Conservation (phyloP, 345 rosid genomes). For the Lepidium sativum region DNA sequence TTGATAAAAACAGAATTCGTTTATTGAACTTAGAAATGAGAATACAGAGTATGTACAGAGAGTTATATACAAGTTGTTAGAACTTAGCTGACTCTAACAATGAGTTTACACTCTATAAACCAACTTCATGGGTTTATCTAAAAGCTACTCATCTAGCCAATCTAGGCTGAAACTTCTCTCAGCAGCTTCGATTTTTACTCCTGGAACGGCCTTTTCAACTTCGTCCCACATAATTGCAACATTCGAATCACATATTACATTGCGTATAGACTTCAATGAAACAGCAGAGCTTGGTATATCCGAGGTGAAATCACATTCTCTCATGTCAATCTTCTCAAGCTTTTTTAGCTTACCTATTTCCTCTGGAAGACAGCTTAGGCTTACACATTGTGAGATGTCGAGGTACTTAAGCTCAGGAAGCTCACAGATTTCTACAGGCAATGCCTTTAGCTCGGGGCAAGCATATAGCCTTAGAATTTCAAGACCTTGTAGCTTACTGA, state of each 20-base stretch:
- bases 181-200: slow-evolving; percentile 52
- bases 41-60: background rate
- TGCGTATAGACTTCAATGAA: slow-evolving; percentile 41
- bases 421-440: slow-evolving; percentile 54
- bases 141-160: slow-evolving; percentile 55
- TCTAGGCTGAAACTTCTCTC: slow-evolving; percentile 53
- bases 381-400: slow-evolving; percentile 72
- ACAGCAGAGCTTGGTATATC: slow-evolving; percentile 40
- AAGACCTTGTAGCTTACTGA: slow-evolving; percentile 45
- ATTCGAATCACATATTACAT: slow-evolving; percentile 67
- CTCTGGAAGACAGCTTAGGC: slow-evolving; percentile 49
- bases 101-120: background rate
- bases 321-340: slow-evolving; percentile 90
- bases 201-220: slow-evolving; percentile 29
- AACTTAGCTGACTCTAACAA: background rate
- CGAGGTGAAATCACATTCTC: slow-evolving; percentile 55
- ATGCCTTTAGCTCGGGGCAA: slow-evolving; percentile 49
- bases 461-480: slow-evolving; percentile 63
- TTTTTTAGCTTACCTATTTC: slow-evolving; percentile 41
- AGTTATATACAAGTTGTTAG: background rate
- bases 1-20: background rate
- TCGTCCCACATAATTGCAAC: slow-evolving; percentile 56
- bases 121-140: background rate
- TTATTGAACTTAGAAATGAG: background rate
- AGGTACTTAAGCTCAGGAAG: slow-evolving; percentile 49